These are phyloP conservation scores for Coelastrella sp. DNA, from an alignment of 139 green algal species.

Conservation along the genomic window DNA sequence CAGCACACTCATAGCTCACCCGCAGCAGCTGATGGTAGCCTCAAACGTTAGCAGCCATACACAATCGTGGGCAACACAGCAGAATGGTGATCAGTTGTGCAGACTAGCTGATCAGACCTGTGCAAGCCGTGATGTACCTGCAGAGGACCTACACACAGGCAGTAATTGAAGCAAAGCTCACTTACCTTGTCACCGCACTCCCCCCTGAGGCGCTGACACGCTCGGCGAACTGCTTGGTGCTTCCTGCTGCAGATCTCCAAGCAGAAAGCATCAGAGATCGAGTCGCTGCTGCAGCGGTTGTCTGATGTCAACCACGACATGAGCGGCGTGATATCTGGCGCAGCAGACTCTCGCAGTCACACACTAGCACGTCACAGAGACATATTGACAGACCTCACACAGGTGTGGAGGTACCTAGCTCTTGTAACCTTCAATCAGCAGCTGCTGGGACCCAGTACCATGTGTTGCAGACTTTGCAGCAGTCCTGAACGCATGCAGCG, in stretches of 20 bases:
- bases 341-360: slow-evolving; percentile 80
- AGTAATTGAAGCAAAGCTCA: not conserved
- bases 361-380: slow-evolving; percentile 94
- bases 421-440: too few relatives aligned
- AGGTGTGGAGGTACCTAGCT: slow-evolving; percentile 52
- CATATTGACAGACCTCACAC: slow-evolving; percentile 92
- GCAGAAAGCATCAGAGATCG: slow-evolving; percentile 81
- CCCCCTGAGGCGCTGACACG: not conserved
- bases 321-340: slow-evolving; percentile 61
- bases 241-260: slow-evolving; percentile 69
- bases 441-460: too few relatives aligned
- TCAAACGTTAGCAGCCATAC: too few relatives aligned
- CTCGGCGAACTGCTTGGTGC: not conserved
- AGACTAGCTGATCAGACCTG: too few relatives aligned
- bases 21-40: too few relatives aligned
- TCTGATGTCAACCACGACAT: slow-evolving; percentile 86
- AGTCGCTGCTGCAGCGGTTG: slow-evolving; percentile 82
- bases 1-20: too few relatives aligned
- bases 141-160: too few relatives aligned
- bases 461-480: too few relatives aligned
- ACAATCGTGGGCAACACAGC: not conserved
- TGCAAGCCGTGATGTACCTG: too few relatives aligned
- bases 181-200: not conserved
- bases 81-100: too few relatives aligned
- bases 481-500: too few relatives aligned